A percentile compares a stretch with the other conserved stretches of the same genome.
Conservation (phyloP, 768 basidiomycete species). For the Baorangia bicolor region DNA sequence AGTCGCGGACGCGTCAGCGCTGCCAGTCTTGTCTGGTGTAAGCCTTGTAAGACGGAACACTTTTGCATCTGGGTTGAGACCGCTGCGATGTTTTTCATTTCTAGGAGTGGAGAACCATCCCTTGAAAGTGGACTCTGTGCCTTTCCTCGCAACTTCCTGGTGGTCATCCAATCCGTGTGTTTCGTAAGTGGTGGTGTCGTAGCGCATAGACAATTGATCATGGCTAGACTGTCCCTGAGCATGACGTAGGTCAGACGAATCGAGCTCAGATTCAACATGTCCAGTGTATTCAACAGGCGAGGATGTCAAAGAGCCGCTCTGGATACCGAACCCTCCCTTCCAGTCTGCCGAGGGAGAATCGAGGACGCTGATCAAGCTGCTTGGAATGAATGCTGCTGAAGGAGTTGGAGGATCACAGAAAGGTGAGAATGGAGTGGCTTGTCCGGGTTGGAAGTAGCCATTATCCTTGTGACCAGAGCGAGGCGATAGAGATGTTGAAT, state of each 20-base stretch:
- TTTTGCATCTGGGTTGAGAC: conserved; percentile 84
- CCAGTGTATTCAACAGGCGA: conserved; percentile 45
- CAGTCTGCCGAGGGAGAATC: conserved; percentile 58
- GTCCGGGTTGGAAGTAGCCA: conserved; percentile 17
- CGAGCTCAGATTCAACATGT: conserved; percentile 37
- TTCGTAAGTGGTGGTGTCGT: conserved; percentile 37
- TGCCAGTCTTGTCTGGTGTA: conserved; percentile 11
- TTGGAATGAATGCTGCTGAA: conserved; percentile 55
- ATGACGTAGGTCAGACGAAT: conserved; percentile 47
- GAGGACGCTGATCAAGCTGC: conserved; percentile 45
- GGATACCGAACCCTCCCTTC: conserved; percentile 30
- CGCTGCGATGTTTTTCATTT: conserved; percentile 56
- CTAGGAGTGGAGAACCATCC: conserved; percentile 48
- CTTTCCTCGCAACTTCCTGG: conserved; percentile 10
- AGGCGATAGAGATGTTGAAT: conserved; percentile 13
- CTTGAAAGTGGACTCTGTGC: conserved; percentile 34
- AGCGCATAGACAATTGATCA: conserved; percentile 27
- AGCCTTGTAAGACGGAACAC: conserved; percentile 61
- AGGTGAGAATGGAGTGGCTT: conserved; percentile 46
- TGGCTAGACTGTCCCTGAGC: conserved; percentile 10
- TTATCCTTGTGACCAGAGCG: conserved; percentile 13
- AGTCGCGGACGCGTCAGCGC: conserved; percentile 11
- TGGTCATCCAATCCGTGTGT: conserved; percentile 17
- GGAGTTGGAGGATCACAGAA: conserved; percentile 44
- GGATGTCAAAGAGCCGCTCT: conserved; percentile 30